Evolutionary conservation across 116 monocot genomes (phyloP).

Genomic region (Trichopus zeylanicus): DNA sequence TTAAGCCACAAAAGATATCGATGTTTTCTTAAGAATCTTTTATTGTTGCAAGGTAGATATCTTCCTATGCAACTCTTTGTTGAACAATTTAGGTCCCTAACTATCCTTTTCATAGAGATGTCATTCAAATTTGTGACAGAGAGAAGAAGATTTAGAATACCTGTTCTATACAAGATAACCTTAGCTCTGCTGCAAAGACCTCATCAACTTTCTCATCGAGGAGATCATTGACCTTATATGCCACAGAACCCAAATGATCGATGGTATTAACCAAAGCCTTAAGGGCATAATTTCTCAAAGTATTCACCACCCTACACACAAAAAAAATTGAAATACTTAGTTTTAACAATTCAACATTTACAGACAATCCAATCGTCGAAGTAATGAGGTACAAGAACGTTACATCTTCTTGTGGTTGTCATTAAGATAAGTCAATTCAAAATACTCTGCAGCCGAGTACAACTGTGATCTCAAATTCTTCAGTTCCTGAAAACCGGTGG

Average conservation of each 20-base stretch:
- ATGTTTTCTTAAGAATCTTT: no score
- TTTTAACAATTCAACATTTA: background rate
- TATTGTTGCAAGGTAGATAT: no score
- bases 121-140: no score
- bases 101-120: no score
- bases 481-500: conserved; percentile 53
- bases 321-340: no score
- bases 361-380: background rate
- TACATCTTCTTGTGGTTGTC: conserved; percentile 75
- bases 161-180: conserved; percentile 72
- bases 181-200: conserved; percentile 41
- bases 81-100: no score
- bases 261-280: conserved; percentile 89
- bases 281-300: conserved; percentile 76
- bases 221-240: conserved; percentile 62
- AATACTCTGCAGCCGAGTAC: conserved; percentile 93
- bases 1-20: no score
- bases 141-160: no score
- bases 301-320: conserved; percentile 51
- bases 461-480: conserved; percentile 72
- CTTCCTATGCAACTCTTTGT: no score
- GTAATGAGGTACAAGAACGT: background rate
- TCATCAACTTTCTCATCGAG: conserved; percentile 48
- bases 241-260: conserved; percentile 80
- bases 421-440: conserved; percentile 62